Conservation (phyloP, 2,329 filamentous ascomycete species). For the Paraphoma chrysanthemicola region DNA sequence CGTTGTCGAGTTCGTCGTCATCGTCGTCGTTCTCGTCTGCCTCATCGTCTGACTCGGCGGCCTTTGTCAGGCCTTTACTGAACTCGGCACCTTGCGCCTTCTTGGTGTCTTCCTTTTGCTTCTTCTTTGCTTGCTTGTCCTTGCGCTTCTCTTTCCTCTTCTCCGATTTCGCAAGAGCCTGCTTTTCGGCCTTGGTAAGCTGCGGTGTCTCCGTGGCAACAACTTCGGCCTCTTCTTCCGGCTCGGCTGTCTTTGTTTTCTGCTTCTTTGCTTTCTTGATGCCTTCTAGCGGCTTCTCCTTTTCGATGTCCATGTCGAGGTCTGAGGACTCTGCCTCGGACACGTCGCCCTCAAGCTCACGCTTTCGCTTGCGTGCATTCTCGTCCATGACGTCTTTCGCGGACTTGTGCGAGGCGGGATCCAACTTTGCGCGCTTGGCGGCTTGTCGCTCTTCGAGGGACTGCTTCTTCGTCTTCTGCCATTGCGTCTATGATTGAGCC, state of each 20-base stretch:
- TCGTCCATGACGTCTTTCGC: slow-evolving; percentile 95
- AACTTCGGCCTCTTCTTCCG: slow-evolving; percentile 41
- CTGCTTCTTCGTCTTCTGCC: slow-evolving; percentile 95
- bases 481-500: slow-evolving; percentile 73
- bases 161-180: slow-evolving; percentile 52
- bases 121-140: slow-evolving; percentile 52
- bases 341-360: slow-evolving; percentile 68
- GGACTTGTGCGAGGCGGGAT: slow-evolving; percentile 88
- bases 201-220: slow-evolving; percentile 49
- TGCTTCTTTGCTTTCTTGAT: slow-evolving; percentile 53
- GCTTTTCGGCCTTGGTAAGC: slow-evolving; percentile 46
- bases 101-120: slow-evolving; percentile 42
- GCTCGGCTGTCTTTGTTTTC: slow-evolving; percentile 42
- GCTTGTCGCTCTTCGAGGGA: slow-evolving; percentile 75
- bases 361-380: slow-evolving; percentile 75
- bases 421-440: slow-evolving; percentile 82
- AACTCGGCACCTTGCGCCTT: slow-evolving; percentile 41
- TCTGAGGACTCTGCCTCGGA: slow-evolving; percentile 39
- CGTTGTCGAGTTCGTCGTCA: slow-evolving; percentile 30
- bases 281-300: slow-evolving; percentile 48
- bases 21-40: slow-evolving; percentile 32
- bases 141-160: slow-evolving; percentile 56
- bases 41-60: slow-evolving; percentile 29
- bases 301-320: slow-evolving; percentile 43
- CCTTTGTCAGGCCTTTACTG: slow-evolving; percentile 28